phyloP scores from a whole-genome alignment of 2,329 filamentous ascomycete species.

The Aspergillus eucalypticola region DNA sequence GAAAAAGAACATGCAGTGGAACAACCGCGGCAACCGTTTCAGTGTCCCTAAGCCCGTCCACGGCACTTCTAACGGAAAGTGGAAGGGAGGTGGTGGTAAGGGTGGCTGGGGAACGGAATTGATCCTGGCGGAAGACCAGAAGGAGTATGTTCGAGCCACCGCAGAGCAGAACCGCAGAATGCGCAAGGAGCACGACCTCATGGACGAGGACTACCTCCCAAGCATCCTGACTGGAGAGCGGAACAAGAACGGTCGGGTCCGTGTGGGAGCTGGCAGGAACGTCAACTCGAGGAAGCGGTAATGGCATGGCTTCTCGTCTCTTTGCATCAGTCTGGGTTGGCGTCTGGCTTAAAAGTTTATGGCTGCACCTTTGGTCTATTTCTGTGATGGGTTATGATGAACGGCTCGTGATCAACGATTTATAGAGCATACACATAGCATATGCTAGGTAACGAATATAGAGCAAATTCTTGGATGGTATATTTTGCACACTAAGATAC shows the following conservation, averaged over 20 bases:
- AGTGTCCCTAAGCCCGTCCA: constrained; percentile 88
- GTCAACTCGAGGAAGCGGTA: constrained; percentile 72
- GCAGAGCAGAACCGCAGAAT: constrained; percentile 61
- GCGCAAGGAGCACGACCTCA: constrained; percentile 73
- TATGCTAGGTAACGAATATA: constrained; percentile 15
- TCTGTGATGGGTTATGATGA: constrained; percentile 15
- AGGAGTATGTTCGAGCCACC: constrained; percentile 73
- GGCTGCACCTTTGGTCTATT: constrained; percentile 4
- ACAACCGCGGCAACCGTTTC: constrained; percentile 87
- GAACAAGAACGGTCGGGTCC: constrained; percentile 65
- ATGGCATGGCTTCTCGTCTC: constrained; percentile 15
- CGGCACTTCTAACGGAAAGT: constrained; percentile 77
- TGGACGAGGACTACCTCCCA: constrained; percentile 94
- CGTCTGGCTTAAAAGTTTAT: constrained; percentile 28
- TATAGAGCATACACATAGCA: constrained; percentile 17
- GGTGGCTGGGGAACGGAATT: constrained; percentile 82
- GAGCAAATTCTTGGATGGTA: constrained; percentile 9
- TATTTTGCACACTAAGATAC: constrained; percentile 1
- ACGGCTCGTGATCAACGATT: constrained; percentile 10
- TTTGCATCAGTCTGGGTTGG: constrained; percentile 20
- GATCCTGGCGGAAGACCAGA: constrained; percentile 92
- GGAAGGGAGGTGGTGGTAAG: constrained; percentile 69
- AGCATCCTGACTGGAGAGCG: constrained; percentile 80
- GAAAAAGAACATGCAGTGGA: constrained; percentile 95
- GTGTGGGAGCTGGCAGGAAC: constrained; percentile 80